Evolutionary conservation across 2,329 filamentous ascomycete species (phyloP), one percentile per base, ranked within the genome.

Genomic region (Aureobasidium sp.): DNA sequence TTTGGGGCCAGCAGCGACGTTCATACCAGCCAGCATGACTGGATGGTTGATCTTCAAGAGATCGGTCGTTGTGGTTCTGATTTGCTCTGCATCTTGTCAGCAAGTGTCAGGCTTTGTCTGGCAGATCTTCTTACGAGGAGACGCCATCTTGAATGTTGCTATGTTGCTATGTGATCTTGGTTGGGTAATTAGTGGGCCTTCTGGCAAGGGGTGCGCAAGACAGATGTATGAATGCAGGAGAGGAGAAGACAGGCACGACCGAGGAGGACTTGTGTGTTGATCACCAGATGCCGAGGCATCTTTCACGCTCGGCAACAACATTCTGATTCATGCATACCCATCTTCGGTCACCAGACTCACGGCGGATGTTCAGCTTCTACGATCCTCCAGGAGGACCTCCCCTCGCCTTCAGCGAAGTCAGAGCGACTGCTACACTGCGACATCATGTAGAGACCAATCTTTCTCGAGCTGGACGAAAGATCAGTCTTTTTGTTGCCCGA

Each of bases 31-130:
- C 64, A 99, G 86, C 71, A 99, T 80, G 73, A 99, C 81, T 62
- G 94, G 94, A 78, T 99, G 94, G 75, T 95, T 90, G 84, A 99
- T 97, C 81, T 90, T 89, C 78, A 99, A 88, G 66, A 97, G 88
- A 83, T 97, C 93, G 68, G 94, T 99, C 70, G 92, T 81, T 67
- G 89, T 86, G 58, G 94, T 99, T 71, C 89, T 89, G 76, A 99
- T 87, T 80, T 89, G 82, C 79, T 94, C 89, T 93, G 75, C 23
- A 49, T 57, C 65, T 68, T 63, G 72, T 74, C 64, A 67, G 65
- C 49, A 51, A 57, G 35, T 15, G 51, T 23, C 33, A 27, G 62
- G 57, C 62, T 65, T 69, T 67, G 62, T 68, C 66, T 62, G 25
- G 43, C 31, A 49, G 53, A 57, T 4, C 7, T 31, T 78, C 88